These are phyloP conservation scores for Lathyrus sativus DNA, from an alignment of 306 rosid species.

Conservation along the genomic window DNA sequence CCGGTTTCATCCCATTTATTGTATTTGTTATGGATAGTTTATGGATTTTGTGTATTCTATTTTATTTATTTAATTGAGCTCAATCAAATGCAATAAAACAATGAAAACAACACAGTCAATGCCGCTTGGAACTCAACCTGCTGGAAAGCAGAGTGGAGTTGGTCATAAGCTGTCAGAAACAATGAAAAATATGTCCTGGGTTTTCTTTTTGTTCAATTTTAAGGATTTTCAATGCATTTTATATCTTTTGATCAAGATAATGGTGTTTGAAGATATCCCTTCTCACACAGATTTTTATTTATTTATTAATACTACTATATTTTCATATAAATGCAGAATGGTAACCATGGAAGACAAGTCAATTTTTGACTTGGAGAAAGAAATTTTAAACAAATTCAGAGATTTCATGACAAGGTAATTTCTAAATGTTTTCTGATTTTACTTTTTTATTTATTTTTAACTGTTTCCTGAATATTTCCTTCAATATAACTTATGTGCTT, in stretches of 20 bases:
- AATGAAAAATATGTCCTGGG: too few species aligned
- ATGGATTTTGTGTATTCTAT: too few species aligned
- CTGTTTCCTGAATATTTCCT: neutral
- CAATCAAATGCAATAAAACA: neutral
- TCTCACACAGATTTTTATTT: neutral
- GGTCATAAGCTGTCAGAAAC: too few species aligned
- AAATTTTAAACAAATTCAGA: constrained; percentile 45
- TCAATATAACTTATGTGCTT: neutral
- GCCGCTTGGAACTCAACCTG: neutral
- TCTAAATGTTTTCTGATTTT: neutral
- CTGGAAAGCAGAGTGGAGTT: too few species aligned
- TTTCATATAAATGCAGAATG: constrained; percentile 42
- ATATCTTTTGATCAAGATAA: too few species aligned
- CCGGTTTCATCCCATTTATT: too few species aligned
- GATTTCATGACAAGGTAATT: constrained; percentile 75
- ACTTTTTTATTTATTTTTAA: neutral
- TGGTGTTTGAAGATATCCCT: neutral
- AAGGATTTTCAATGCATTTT: too few species aligned
- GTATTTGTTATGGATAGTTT: too few species aligned
- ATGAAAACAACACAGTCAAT: too few species aligned
- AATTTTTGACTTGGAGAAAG: constrained; percentile 39
- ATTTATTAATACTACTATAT: constrained; percentile 6
- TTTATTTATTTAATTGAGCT: too few species aligned
- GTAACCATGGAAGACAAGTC: constrained; percentile 33
- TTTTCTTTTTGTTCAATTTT: too few species aligned